Base-by-base conservation (phyloP, 2,329 filamentous ascomycete species). In the Onygena corvina region DNA sequence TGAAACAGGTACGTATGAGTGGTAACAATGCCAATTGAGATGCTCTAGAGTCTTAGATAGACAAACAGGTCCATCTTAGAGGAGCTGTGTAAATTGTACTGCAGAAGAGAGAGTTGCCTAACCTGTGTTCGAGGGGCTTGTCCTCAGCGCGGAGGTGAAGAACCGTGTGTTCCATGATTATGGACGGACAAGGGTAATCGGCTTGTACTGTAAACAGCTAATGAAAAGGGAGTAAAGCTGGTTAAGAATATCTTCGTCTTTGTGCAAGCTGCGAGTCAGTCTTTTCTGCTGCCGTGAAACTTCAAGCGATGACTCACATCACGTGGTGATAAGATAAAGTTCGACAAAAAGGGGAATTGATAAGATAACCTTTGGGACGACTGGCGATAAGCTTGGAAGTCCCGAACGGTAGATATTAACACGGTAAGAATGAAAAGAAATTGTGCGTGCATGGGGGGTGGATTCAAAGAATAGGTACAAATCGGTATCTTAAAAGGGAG, bases 91-190 rank as follows among this genome's bases (percentile, higher is more conserved):
- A 2, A n/a, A 18, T 21, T 25, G 36, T 23, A 18, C 12, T 23
- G 18, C 18, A 40, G 7, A 25, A 42, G 11, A 36, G n/a, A 49
- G 21, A 36, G 8, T 25, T 25, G 40, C 46, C 6, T 52, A n/a
- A 55, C 55, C 55, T 50, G 38, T 57, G 55, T 44, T 57, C 55
- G 29, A 57, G 49, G 36, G 40, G 53, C 50, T 57, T 57, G 27
- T 57, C 55, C 54, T 57, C 55, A 38, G 55, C 54, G 36, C 55
- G 55, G 36, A 57, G 54, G 40, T 56, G 55, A 25, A 57, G 52
- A 2, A 52, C 56, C 31, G 50, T 46, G 3, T 29, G 45, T 20
- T 29, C 45, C 29, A 47, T 47, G 25, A 5, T n/a, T n/a, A n/a
- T 16, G 29, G 11, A 20, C 14, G n/a, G 45, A 14, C 20, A 14